These are phyloP conservation scores for Thelephora ganbajun DNA, from an alignment of 768 basidiomycete genomes.

Conservation along the genomic window DNA sequence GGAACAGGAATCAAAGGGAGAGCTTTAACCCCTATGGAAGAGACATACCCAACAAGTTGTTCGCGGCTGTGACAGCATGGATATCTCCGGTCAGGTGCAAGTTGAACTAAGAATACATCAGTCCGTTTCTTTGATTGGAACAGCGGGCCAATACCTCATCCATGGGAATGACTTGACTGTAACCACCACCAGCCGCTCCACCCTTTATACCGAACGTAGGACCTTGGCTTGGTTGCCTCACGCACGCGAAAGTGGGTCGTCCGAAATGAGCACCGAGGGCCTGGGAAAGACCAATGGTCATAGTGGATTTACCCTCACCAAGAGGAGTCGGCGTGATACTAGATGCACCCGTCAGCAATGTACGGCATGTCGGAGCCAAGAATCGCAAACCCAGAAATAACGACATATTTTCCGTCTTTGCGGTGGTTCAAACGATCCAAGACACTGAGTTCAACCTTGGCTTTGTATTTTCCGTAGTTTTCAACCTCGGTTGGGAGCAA, in stretches of 20 bases:
- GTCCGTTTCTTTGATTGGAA: neutral
- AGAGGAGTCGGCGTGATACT: slow-evolving; percentile 95
- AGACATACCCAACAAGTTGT: slow-evolving; percentile 75
- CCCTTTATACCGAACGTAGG: slow-evolving; percentile 99
- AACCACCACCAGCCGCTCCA: slow-evolving; percentile 95
- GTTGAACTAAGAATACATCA: slow-evolving; percentile 53
- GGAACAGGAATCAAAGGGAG: slow-evolving; percentile 2
- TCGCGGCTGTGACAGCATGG: slow-evolving; percentile 93
- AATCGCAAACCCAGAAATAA: slow-evolving; percentile 71
- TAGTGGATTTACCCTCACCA: slow-evolving; percentile 97
- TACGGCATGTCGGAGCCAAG: neutral
- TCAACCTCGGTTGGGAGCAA: slow-evolving; percentile 79
- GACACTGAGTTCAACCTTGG: slow-evolving; percentile 86
- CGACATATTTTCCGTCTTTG: slow-evolving; percentile 90
- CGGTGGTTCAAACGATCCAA: slow-evolving; percentile 75
- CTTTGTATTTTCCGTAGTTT: slow-evolving; percentile 91
- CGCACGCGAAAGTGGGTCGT: slow-evolving; percentile 89
- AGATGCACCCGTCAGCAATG: slow-evolving; percentile 1
- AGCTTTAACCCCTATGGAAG: neutral
- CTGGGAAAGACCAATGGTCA: slow-evolving; percentile 92
- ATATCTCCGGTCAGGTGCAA: slow-evolving; percentile 94
- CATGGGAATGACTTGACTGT: slow-evolving; percentile 99
- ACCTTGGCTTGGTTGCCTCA: slow-evolving; percentile 95
- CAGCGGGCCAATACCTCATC: slow-evolving; percentile 50
- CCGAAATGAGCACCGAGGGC: slow-evolving; percentile 90